Conservation (phyloP, 306 rosid species). For the Vigna angularis region DNA sequence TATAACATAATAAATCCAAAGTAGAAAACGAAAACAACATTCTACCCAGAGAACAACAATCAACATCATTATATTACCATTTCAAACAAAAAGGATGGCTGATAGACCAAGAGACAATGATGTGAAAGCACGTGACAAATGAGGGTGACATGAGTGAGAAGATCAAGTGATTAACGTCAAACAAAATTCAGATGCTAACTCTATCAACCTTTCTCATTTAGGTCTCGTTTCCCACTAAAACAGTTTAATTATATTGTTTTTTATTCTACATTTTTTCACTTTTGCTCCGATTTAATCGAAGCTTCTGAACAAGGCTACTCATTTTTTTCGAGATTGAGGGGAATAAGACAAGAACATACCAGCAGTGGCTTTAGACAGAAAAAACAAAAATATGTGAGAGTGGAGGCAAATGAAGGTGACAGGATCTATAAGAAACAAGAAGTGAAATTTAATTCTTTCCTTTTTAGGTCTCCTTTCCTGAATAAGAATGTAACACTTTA, state of each 20-base stretch:
- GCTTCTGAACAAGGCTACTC: conserved; percentile 28
- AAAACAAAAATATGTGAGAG: too few species aligned
- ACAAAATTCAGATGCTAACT: conserved; percentile 8
- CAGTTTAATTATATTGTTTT: neutral
- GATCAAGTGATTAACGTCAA: conserved; percentile 6
- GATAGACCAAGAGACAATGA: neutral
- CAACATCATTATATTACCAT: neutral
- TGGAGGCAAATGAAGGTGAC: too few species aligned
- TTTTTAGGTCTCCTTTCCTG: too few species aligned
- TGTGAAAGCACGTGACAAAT: neutral
- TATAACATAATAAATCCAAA: neutral
- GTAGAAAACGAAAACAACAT: conserved; percentile 10
- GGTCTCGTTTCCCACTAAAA: conserved; percentile 13
- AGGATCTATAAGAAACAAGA: too few species aligned
- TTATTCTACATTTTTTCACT: neutral
- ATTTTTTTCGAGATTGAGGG: conserved; percentile 2
- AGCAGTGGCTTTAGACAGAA: conserved; percentile 15
- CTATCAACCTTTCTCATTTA: conserved; percentile 15
- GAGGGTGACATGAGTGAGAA: conserved; percentile 5
- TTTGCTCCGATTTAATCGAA: conserved; percentile 38
- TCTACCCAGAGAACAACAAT: neutral
- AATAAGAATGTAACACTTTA: neutral
- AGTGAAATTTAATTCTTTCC: too few species aligned
- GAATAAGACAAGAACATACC: conserved; percentile 17
- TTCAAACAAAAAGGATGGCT: neutral